Evolutionary conservation across 2,329 filamentous ascomycete species (phyloP).

Genomic region (Curvularia lunata): DNA sequence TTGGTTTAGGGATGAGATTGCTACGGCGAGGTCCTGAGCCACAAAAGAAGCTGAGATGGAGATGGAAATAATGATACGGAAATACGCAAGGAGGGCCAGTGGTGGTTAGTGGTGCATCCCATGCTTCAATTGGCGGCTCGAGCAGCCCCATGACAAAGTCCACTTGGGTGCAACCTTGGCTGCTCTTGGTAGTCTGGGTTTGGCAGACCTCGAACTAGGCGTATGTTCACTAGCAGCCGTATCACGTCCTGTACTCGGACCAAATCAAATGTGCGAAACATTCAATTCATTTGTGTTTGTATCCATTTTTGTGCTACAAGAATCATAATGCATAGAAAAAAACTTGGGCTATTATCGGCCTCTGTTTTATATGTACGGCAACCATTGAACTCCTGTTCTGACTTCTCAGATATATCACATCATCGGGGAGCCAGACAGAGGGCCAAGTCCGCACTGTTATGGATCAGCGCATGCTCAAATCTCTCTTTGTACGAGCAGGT

Average conservation of each 20-base stretch:
- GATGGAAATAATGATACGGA: not conserved
- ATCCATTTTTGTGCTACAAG: too few species aligned
- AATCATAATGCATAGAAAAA: not conserved
- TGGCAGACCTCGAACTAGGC: not conserved
- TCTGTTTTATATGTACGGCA: not conserved
- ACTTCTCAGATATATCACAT: not conserved
- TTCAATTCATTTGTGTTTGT: not conserved
- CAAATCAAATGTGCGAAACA: not conserved
- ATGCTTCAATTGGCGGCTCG: not conserved
- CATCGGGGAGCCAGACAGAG: conserved; percentile 12
- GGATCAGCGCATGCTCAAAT: not conserved
- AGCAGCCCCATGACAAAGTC: too few species aligned
- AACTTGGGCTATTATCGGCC: not conserved
- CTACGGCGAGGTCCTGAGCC: not conserved
- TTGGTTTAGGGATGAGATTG: not conserved
- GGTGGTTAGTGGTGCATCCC: too few species aligned
- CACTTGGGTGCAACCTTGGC: not conserved
- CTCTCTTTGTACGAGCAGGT: not conserved
- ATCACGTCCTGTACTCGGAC: not conserved
- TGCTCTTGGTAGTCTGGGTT: not conserved
- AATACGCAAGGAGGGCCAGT: not conserved
- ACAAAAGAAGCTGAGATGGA: not conserved
- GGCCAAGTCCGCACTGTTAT: conserved; percentile 20
- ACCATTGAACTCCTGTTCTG: not conserved
- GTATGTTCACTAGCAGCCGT: not conserved